Conservation (phyloP, 2,329 filamentous ascomycete species). For the Epichloe festucae region DNA sequence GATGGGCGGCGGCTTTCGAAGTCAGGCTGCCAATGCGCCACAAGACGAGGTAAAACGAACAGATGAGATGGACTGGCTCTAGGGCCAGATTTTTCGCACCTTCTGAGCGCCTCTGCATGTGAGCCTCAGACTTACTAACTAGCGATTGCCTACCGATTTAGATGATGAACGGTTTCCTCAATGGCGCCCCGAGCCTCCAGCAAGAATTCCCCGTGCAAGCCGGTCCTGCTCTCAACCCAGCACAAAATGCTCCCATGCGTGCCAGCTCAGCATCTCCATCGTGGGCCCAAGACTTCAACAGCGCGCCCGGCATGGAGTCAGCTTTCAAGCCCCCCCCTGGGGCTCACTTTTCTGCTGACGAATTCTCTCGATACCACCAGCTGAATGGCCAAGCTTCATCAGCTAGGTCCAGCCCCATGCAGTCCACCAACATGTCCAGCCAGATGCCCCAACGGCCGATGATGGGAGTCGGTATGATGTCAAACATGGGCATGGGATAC, state of each 20-base stretch:
- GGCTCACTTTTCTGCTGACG: conserved; percentile 61
- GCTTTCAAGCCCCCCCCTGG: conserved; percentile 47
- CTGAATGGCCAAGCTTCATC: conserved; percentile 44
- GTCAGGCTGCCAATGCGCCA: conserved; percentile 50
- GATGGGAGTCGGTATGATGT: conserved; percentile 39
- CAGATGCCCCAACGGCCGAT: conserved; percentile 43
- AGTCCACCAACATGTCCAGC: conserved; percentile 34
- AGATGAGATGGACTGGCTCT: background rate
- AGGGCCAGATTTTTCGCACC: background rate
- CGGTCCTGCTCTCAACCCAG: conserved; percentile 33
- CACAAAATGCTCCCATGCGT: conserved; percentile 38
- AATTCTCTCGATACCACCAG: conserved; percentile 80
- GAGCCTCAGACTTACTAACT: background rate
- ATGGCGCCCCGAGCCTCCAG: conserved; percentile 53
- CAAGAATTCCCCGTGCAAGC: conserved; percentile 41
- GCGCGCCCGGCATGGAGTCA: conserved; percentile 58
- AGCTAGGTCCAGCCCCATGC: conserved; percentile 44
- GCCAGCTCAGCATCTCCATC: conserved; percentile 40
- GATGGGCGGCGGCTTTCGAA: conserved; percentile 68
- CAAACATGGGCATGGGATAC: conserved; percentile 38
- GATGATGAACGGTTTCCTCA: conserved; percentile 91
- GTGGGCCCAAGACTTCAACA: conserved; percentile 40
- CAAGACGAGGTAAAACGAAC: conserved; percentile 54
- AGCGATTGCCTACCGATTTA: conserved; percentile 20
- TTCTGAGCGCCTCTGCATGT: background rate